Conservation (phyloP, 208 protist genomes). For the Crithidia thermophila region DNA sequence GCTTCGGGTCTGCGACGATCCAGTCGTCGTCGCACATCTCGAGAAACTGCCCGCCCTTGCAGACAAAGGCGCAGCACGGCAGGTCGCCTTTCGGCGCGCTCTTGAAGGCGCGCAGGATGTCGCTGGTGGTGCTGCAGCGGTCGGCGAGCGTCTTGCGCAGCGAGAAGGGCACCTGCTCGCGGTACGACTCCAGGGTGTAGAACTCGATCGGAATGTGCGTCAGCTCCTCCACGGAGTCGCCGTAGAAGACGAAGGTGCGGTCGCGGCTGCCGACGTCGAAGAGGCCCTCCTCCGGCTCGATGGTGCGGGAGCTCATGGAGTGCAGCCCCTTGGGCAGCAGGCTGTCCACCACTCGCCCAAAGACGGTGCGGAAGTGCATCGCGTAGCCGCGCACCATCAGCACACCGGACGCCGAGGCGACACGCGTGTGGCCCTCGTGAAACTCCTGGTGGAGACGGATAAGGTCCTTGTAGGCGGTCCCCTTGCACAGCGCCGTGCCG, state of each 20-base stretch:
- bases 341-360: conserved; percentile 89
- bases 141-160: conserved; percentile 84
- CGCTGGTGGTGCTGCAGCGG: conserved; percentile 59
- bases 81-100: conserved; percentile 73
- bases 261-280: conserved; percentile 42
- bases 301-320: conserved; percentile 84
- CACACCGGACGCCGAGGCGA: conserved; percentile 48
- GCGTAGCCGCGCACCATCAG: conserved; percentile 89
- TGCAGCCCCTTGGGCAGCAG: conserved; percentile 84
- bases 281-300: conserved; percentile 80
- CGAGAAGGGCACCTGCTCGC: conserved; percentile 87
- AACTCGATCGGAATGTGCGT: conserved; percentile 93
- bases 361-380: conserved; percentile 89
- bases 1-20: conserved; percentile 76
- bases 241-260: conserved; percentile 91
- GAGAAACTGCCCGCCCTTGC: conserved; percentile 88
- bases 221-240: conserved; percentile 73
- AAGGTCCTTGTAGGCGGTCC: conserved; percentile 84
- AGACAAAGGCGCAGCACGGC: conserved; percentile 83
- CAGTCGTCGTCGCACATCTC: conserved; percentile 90
- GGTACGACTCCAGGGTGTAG: conserved; percentile 92
- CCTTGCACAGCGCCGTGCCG: conserved; percentile 65
- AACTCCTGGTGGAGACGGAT: conserved; percentile 90
- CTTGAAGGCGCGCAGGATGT: conserved; percentile 79
- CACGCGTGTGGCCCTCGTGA: conserved; percentile 61